phyloP scores from a whole-genome alignment of 495 filamentous ascomycete species.

The Penicillium cinerascens region DNA sequence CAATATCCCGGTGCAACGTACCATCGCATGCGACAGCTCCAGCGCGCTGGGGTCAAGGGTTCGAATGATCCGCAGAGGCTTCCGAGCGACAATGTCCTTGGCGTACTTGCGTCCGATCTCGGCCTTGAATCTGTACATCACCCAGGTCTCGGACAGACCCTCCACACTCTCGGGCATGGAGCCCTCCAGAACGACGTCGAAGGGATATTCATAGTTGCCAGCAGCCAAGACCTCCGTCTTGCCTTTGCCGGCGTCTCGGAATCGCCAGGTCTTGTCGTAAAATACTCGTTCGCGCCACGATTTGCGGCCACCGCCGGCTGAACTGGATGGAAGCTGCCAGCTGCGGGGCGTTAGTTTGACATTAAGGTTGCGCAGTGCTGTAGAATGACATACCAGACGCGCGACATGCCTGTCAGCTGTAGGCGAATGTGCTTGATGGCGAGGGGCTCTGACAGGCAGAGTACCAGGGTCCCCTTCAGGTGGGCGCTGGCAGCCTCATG shows the following conservation, averaged over 20 bases:
- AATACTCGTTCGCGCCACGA: conserved; percentile 54
- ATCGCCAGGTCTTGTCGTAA: conserved; percentile 53
- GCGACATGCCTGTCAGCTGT: conserved; percentile 65
- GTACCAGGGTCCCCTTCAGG: conserved; percentile 68
- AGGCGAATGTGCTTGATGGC: conserved; percentile 70
- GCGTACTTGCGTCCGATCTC: conserved; percentile 77
- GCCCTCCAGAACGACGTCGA: conserved; percentile 74
- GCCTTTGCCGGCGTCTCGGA: conserved; percentile 46
- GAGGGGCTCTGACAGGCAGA: conserved; percentile 67
- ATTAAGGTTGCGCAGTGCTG: neutral
- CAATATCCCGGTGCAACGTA: conserved; percentile 24
- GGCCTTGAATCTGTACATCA: conserved; percentile 86
- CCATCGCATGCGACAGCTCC: conserved; percentile 84
- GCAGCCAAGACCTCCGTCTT: conserved; percentile 61
- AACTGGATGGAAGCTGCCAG: conserved; percentile 47
- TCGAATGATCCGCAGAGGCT: conserved; percentile 81
- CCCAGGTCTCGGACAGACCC: conserved; percentile 72
- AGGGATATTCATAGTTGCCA: conserved; percentile 89
- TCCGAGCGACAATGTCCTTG: conserved; percentile 73
- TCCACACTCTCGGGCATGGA: conserved; percentile 83
- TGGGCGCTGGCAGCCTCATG: conserved; percentile 73
- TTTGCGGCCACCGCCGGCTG: conserved; percentile 42
- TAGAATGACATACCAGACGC: conserved; percentile 57
- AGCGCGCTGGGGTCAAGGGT: conserved; percentile 77
- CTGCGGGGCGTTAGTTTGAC: conserved; percentile 24